These are phyloP conservation scores for Candida mattraensis DNA, from an alignment of 805 yeast species.

Conservation along the genomic window DNA sequence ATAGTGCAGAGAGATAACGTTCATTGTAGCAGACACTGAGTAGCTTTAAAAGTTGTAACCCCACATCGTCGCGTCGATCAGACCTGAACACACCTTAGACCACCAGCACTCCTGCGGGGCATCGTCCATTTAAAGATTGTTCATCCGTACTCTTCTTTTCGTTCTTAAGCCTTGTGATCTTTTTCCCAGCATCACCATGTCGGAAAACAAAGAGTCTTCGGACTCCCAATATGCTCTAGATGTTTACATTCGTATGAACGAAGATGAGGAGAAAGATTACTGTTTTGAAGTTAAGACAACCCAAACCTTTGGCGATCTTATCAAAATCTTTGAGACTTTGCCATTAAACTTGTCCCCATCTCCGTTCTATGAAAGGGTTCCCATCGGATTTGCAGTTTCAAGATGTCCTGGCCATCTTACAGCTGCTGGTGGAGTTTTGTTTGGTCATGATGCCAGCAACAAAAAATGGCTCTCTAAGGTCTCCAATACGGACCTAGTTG, in stretches of 20 bases:
- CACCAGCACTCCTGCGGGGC: no score
- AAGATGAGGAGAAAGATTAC: conserved; percentile 83
- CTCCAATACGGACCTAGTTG: conserved; percentile 49
- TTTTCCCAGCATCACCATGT: no score
- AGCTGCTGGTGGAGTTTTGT: conserved; percentile 76
- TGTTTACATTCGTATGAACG: conserved; percentile 77
- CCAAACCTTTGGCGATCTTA: conserved; percentile 58
- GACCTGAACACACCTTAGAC: no score
- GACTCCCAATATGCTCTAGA: conserved; percentile 33
- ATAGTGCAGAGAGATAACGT: no score
- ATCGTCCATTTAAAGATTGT: no score
- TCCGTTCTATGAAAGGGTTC: conserved; percentile 64
- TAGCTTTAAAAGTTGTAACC: no score
- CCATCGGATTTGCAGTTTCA: conserved; percentile 63
- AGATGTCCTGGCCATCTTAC: conserved; percentile 80
- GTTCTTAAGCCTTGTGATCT: no score
- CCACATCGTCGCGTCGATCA: no score
- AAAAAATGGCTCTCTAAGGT: conserved; percentile 45
- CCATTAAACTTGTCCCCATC: conserved; percentile 82
- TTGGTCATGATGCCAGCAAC: conserved; percentile 56
- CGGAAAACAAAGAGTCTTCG: conserved; percentile 6
- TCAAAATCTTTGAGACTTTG: conserved; percentile 59
- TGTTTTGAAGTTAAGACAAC: conserved; percentile 72
- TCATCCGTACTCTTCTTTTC: no score
- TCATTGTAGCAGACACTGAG: no score